Base-by-base conservation (phyloP, 176 grass and related monocot genomes). In the Carex myosuroides region DNA sequence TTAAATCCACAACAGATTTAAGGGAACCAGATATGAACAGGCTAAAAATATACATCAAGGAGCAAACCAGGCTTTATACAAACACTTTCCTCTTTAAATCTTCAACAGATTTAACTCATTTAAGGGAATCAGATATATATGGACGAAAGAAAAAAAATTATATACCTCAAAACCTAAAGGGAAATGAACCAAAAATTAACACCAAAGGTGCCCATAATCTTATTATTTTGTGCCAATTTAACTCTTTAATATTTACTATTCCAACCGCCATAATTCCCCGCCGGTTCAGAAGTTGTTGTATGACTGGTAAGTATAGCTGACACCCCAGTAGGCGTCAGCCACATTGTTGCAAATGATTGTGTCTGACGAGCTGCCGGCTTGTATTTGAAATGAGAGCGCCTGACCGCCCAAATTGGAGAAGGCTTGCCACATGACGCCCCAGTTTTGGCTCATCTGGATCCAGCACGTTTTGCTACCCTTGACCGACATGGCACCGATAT, bases 241-340 rank as follows among this genome's bases (percentile, higher is more conserved):
- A 29, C 46, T 3, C 12, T 74, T 54, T 78, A 56, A 54, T 64
- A 64, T 82, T 18, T 8, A 54, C 18, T 17, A 80, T 62, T 12
- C 1, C 42, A 73, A 37, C n/a, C 7, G 14, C 6, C 17, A 63
- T n/a, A 32, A 29, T 59, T 59, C 13, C n/a, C 0, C 1, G 3
- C 3, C 59, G 14, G 79, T 26, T 62, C 14, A 8, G 50, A 91
- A 89, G 87, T 97, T 97, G 24, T 83, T 83, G 4, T 81, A 60
- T 24, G 85, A 92, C 85, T 97, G 88, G 50, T 94, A 97, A 75
- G 88, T 91, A 52, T 94, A 55, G 0, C 94, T 88, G 1, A 44
- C 1, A 37, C 0, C 30, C 94, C 94, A 97, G 1, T 64, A 24
- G 0, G 88, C 35, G 14, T 89, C 26, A 53, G 91, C 60, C 17